These are phyloP conservation scores for Lipomyces spencermartinsiae DNA, from an alignment of 805 yeast species.

Conservation along the genomic window DNA sequence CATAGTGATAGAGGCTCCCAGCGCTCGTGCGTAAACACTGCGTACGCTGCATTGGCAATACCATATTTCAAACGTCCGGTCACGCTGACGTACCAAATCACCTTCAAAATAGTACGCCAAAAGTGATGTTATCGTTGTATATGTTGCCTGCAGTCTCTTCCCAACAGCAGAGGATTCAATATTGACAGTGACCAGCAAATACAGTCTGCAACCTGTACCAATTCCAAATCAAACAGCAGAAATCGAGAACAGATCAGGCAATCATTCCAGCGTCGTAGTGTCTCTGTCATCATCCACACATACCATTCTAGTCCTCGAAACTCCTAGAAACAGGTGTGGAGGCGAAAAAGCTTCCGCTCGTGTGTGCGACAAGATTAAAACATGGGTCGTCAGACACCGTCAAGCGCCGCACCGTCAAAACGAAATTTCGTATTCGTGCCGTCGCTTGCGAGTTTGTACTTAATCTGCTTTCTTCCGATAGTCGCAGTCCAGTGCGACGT, in stretches of 20 bases:
- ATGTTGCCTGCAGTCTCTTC: no score
- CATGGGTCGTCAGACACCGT: not conserved
- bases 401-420: not conserved
- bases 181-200: not conserved
- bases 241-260: not conserved
- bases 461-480: not conserved
- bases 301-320: not conserved
- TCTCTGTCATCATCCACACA: not conserved
- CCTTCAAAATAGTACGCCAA: not conserved
- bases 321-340: not conserved
- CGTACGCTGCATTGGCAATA: not conserved
- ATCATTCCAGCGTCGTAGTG: not conserved
- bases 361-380: not conserved
- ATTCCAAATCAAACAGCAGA: not conserved
- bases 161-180: no score
- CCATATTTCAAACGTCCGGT: no score
- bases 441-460: not conserved
- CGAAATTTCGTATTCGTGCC: not conserved
- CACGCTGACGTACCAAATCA: no score
- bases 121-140: no score
- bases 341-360: conserved; percentile 5
- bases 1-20: no score
- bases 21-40: no score
- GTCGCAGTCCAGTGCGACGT: not conserved
- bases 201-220: not conserved